Percentiles rank a stretch among this genome's conserved stretches.
phyloP scores from a whole-genome alignment of 176 grass and related monocot genomes.

The Triticum urartu region DNA sequence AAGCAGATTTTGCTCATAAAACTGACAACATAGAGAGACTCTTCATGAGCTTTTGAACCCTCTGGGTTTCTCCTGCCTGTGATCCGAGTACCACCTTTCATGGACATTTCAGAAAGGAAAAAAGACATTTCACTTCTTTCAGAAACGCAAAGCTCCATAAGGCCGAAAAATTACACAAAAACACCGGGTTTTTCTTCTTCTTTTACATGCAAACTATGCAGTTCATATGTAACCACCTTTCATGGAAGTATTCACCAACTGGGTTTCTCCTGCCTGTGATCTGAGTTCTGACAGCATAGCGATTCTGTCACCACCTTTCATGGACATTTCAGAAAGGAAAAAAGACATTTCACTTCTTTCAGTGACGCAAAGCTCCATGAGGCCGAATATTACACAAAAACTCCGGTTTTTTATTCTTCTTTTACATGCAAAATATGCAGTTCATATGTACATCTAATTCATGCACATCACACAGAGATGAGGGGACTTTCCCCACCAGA shows the following conservation, averaged over 20 bases:
- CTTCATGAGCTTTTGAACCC: not conserved
- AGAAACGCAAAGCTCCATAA: not conserved
- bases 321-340: not conserved
- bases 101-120: not conserved
- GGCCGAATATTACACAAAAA: not conserved
- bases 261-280: not conserved
- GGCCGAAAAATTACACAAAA: not conserved
- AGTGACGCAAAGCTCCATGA: not conserved
- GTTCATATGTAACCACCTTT: too few relatives aligned
- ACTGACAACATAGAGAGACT: not conserved
- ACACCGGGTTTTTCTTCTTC: not conserved
- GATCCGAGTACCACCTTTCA: constrained; percentile 6
- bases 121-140: not conserved
- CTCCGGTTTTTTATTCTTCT: not conserved
- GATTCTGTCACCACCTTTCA: not conserved
- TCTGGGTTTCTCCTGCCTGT: not conserved
- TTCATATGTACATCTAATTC: not conserved
- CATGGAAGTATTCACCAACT: not conserved
- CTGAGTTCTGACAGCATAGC: not conserved
- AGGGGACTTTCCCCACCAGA: too few relatives aligned
- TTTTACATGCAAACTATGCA: not conserved
- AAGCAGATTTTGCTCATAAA: not conserved
- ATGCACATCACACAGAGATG: not conserved
- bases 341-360: not conserved
- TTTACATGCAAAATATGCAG: not conserved